Conservation (phyloP, 345 rosid species). For the Balakata baccata region DNA sequence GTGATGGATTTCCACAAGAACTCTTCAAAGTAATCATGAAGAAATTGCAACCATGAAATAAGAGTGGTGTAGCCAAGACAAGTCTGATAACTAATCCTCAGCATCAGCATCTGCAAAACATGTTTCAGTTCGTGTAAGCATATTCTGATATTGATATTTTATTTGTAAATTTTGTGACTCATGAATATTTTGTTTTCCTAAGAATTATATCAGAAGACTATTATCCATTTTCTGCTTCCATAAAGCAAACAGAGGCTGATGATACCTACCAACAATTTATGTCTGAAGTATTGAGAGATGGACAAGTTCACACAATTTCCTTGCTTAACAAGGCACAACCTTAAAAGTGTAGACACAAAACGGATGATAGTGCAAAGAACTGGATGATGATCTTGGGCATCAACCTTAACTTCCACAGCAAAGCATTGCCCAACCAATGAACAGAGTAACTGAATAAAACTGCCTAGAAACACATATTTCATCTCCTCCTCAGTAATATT, state of each 20-base stretch:
- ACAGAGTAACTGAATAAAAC: constrained; percentile 65
- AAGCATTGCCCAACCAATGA: constrained; percentile 52
- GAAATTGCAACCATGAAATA: constrained; percentile 68
- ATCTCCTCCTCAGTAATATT: constrained; percentile 17
- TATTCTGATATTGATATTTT: no score
- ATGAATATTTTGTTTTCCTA: background rate
- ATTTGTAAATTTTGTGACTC: background rate
- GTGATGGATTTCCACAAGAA: constrained; percentile 41
- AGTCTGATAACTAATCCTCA: constrained; percentile 58
- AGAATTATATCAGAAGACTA: background rate
- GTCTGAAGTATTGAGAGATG: constrained; percentile 60
- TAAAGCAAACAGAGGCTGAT: constrained; percentile 15
- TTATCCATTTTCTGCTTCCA: background rate
- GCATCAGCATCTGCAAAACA: constrained; percentile 69
- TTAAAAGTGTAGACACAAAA: constrained; percentile 57
- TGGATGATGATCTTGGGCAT: constrained; percentile 33
- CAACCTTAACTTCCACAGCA: constrained; percentile 29
- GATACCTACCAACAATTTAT: constrained; percentile 70
- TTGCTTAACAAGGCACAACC: constrained; percentile 55
- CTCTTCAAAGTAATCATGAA: constrained; percentile 56
- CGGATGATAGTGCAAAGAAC: constrained; percentile 33
- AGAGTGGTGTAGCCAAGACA: constrained; percentile 35
- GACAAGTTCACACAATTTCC: constrained; percentile 26
- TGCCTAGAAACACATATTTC: constrained; percentile 50
- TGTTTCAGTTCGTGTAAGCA: background rate